Base-by-base conservation (phyloP, 441 rosid species). In the Omphalea diandra region DNA sequence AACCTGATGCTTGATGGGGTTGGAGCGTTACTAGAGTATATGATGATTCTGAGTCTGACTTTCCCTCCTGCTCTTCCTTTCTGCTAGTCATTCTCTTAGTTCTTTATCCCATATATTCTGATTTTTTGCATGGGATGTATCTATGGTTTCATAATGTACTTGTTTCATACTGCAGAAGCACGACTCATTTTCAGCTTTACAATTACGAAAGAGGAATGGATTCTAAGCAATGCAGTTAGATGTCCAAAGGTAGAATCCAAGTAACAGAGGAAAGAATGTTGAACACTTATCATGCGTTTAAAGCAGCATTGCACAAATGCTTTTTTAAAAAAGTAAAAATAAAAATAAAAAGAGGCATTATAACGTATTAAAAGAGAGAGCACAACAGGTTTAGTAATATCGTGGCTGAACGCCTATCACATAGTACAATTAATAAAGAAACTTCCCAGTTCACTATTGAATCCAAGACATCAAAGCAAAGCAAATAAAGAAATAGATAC, bases 1-100 rank as follows among this genome's bases (percentile, higher is more conserved):
- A 80, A 68, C 77, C 83, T 24, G 74, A 78, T 68, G 84, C 73
- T 43, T 84, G 79, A 83, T 10, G 22, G 20, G n/a, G n/a, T n/a
- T n/a, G n/a, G n/a, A n/a, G n/a, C 2, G 3, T 59, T 54, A 5
- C 58, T 55, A 62, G 35, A 20, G 26, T 53, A 57, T 38, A 1
- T 41, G 14, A 40, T 9, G 8, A 40, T 40, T 40, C 12, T 40
- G 44, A 40, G n/a, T n/a, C n/a, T n/a, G n/a, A n/a, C n/a, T n/a
- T 40, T 0, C 44, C 44, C 9, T 44, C 17, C 14, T 44, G 3
- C 18, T 49, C 20, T 20, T 49, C 54, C 7, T 20, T 15, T 49
- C n/a, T 40, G 69, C 63, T 20, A 53, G 49, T 10, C 24, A 44
- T 63, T 6, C 43, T 54, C 62, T 20, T 63, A 9, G 3, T 27